These are phyloP conservation scores for Colletotrichum higginsianum DNA, from an alignment of 2,329 filamentous ascomycete species.

Conservation along the genomic window DNA sequence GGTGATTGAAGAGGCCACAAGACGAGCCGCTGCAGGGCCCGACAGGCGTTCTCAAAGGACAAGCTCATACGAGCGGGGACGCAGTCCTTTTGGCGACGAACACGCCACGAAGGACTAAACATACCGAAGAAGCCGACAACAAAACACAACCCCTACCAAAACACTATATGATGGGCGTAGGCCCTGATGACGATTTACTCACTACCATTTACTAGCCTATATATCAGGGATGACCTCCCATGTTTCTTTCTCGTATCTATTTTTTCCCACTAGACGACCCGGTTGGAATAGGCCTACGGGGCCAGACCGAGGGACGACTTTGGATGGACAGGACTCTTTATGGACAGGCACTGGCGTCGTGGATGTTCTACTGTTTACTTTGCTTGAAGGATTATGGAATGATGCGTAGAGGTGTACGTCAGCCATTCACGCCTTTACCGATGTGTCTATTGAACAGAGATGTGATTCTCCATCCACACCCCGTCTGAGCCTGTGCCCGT, in stretches of 20 bases:
- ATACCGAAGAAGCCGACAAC: not conserved
- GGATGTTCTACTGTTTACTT: constrained; percentile 34
- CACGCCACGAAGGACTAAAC: constrained; percentile 67
- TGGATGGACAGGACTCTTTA: constrained; percentile 40
- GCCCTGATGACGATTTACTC: constrained; percentile 38
- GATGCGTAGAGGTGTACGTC: constrained; percentile 34
- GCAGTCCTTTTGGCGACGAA: constrained; percentile 72
- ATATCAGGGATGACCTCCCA: constrained; percentile 40
- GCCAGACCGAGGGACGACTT: constrained; percentile 41
- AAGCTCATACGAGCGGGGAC: constrained; percentile 50
- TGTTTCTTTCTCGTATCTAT: constrained; percentile 42
- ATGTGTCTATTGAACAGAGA: constrained; percentile 39
- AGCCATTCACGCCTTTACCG: constrained; percentile 25
- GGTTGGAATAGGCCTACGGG: constrained; percentile 38
- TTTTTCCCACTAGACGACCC: constrained; percentile 38
- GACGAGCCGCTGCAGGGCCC: constrained; percentile 53
- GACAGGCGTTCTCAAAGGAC: constrained; percentile 47
- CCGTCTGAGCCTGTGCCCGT: not conserved
- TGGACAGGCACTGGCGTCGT: constrained; percentile 38
- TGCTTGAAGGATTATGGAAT: constrained; percentile 37
- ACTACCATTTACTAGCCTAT: constrained; percentile 36
- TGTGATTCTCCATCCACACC: constrained; percentile 20
- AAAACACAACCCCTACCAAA: constrained; percentile 3
- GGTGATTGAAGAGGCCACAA: constrained; percentile 68
- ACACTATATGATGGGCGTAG: constrained; percentile 28